Percentiles rank a stretch among this genome's conserved stretches.
phyloP scores from a whole-genome alignment of 768 basidiomycete species.

The Panaeolus cyanescens region DNA sequence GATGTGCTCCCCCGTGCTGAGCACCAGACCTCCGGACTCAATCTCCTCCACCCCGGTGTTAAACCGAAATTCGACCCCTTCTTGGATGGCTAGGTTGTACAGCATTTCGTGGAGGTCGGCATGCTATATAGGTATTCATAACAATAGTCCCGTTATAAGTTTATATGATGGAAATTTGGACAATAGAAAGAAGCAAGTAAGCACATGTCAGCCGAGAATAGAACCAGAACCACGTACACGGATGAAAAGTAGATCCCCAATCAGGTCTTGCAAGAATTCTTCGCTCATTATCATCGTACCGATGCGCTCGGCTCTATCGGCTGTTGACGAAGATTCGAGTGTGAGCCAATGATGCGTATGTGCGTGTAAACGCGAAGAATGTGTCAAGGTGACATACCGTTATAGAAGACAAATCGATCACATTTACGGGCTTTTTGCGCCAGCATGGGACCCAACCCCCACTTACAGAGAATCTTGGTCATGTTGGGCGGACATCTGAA shows the following conservation, averaged over 20 bases:
- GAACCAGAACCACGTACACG: conserved; percentile 28
- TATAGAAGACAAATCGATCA: conserved; percentile 22
- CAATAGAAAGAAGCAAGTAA: not conserved
- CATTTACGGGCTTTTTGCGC: conserved; percentile 36
- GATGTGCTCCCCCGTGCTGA: conserved; percentile 43
- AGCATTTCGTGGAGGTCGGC: conserved; percentile 52
- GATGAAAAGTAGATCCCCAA: conserved; percentile 42
- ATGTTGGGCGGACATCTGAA: conserved; percentile 53
- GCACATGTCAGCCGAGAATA: conserved; percentile 7
- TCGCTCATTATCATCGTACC: conserved; percentile 45
- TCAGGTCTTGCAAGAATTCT: conserved; percentile 21
- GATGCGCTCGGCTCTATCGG: conserved; percentile 43
- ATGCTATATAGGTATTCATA: conserved; percentile 34
- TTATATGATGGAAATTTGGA: not conserved
- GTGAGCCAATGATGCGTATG: not conserved
- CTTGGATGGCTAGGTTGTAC: conserved; percentile 42
- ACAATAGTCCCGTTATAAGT: not conserved
- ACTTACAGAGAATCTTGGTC: conserved; percentile 52
- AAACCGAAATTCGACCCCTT: conserved; percentile 48
- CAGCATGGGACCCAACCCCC: conserved; percentile 51
- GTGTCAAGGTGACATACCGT: conserved; percentile 5
- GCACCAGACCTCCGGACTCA: conserved; percentile 29
- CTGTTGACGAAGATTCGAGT: conserved; percentile 24
- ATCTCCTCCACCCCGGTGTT: conserved; percentile 34
- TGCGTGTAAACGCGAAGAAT: not conserved